These are phyloP conservation scores for Prinsepia uniflora DNA, from an alignment of 306 rosid species.

Conservation along the genomic window DNA sequence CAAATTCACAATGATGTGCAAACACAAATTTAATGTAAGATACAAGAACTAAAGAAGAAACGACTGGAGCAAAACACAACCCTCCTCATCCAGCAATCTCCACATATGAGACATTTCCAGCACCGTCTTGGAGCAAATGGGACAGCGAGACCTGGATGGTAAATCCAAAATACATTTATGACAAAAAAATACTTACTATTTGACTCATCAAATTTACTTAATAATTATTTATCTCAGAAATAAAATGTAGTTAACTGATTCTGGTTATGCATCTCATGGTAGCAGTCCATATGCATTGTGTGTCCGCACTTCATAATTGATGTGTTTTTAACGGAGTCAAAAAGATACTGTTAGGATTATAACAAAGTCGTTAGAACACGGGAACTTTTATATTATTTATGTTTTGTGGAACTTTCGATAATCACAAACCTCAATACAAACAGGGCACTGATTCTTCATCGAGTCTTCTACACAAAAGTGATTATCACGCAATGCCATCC, in stretches of 20 bases:
- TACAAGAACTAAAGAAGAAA: neutral
- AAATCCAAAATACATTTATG: slow-evolving; percentile 20
- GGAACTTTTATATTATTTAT: neutral
- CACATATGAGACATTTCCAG: slow-evolving; percentile 42
- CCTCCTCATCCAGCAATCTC: slow-evolving; percentile 50
- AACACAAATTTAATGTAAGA: neutral
- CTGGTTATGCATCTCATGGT: slow-evolving; percentile 37
- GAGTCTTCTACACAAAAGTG: slow-evolving; percentile 70
- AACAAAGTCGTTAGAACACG: slow-evolving; percentile 28
- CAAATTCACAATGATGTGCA: neutral
- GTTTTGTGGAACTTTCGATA: neutral
- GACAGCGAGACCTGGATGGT: slow-evolving; percentile 59
- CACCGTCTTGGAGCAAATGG: slow-evolving; percentile 61
- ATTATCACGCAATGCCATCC: slow-evolving; percentile 38
- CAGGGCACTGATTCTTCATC: slow-evolving; percentile 70
- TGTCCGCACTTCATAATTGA: slow-evolving; percentile 63
- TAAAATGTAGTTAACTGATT: slow-evolving; percentile 41
- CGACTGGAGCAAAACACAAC: slow-evolving; percentile 17
- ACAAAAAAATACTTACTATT: neutral
- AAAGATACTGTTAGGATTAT: slow-evolving; percentile 51
- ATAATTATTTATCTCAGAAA: neutral
- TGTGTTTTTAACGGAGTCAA: slow-evolving; percentile 58
- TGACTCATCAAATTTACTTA: neutral
- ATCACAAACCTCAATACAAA: slow-evolving; percentile 66
- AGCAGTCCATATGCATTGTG: slow-evolving; percentile 69